Evolutionary conservation across 148 eudicot genomes (phyloP).

Genomic region (Polygonum aviculare): DNA sequence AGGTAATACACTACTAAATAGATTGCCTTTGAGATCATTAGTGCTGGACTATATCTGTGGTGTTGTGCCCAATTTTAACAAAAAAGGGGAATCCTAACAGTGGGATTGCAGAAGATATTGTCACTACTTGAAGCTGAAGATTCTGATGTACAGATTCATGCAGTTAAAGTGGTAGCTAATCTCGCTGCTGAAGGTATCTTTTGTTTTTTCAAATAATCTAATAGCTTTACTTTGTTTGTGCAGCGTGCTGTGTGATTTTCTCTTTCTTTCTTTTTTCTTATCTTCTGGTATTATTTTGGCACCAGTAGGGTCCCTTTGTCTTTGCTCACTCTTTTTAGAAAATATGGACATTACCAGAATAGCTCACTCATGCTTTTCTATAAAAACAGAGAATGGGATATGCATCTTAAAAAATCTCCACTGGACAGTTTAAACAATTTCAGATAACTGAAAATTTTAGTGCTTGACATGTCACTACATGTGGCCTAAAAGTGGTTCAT

Average conservation of each 20-base stretch:
- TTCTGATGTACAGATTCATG: slow-evolving; percentile 73
- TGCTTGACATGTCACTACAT: neutral
- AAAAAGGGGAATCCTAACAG: slow-evolving; percentile 25
- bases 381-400: neutral
- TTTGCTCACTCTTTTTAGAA: too few species aligned
- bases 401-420: neutral
- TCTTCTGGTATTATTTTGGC: neutral
- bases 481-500: neutral
- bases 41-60: neutral
- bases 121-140: slow-evolving; percentile 84
- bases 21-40: neutral
- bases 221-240: neutral
- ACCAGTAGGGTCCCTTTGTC: neutral
- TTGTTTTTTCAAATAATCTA: neutral
- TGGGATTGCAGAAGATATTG: slow-evolving; percentile 82
- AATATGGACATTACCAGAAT: neutral
- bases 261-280: neutral
- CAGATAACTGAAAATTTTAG: neutral
- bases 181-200: slow-evolving; percentile 83
- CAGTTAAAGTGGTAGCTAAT: slow-evolving; percentile 82
- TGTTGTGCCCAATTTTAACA: slow-evolving; percentile 16
- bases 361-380: neutral
- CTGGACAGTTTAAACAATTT: neutral
- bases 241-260: neutral
- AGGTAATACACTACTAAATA: slow-evolving; percentile 33